These are phyloP conservation scores for Musa acuminata DNA, from an alignment of 176 grass and related monocot species.

Conservation along the genomic window DNA sequence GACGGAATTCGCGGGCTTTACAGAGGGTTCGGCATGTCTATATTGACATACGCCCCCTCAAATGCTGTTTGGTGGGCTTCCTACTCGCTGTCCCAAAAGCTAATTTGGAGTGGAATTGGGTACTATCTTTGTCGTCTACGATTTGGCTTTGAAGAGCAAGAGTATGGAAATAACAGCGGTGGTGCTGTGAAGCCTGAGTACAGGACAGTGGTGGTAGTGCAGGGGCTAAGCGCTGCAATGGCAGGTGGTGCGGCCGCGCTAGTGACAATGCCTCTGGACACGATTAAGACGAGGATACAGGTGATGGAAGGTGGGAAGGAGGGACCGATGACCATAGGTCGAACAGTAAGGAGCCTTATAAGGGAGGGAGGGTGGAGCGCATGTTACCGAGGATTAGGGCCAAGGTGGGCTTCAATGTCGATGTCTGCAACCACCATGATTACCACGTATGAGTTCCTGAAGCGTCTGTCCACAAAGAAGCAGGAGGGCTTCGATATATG, in stretches of 20 bases:
- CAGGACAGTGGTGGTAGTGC: slow-evolving; percentile 12
- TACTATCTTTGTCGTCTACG: slow-evolving; percentile 11
- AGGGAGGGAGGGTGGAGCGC: slow-evolving; percentile 16
- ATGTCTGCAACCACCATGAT: slow-evolving; percentile 15
- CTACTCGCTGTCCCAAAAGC: slow-evolving; percentile 16
- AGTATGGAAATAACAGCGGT: neutral
- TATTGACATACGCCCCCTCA: slow-evolving; percentile 9
- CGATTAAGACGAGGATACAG: slow-evolving; percentile 11
- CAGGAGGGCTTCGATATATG: neutral
- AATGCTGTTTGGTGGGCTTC: slow-evolving; percentile 20
- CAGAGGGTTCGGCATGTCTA: slow-evolving; percentile 17
- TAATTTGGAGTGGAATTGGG: slow-evolving; percentile 10
- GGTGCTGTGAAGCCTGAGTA: neutral
- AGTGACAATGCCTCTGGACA: slow-evolving; percentile 14
- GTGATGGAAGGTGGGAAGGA: slow-evolving; percentile 13
- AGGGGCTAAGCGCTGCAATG: slow-evolving; percentile 8
- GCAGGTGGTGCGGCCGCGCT: slow-evolving; percentile 13
- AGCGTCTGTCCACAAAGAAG: slow-evolving; percentile 11
- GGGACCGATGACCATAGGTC: slow-evolving; percentile 4
- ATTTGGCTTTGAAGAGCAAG: neutral
- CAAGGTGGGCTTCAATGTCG: slow-evolving; percentile 18
- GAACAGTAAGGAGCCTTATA: slow-evolving; percentile 6
- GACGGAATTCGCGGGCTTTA: slow-evolving; percentile 11
- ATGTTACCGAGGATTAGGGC: slow-evolving; percentile 16
- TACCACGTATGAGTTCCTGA: slow-evolving; percentile 16